Evolutionary conservation across 768 basidiomycete genomes (phyloP).

Genomic region (Mrakia gelida): DNA sequence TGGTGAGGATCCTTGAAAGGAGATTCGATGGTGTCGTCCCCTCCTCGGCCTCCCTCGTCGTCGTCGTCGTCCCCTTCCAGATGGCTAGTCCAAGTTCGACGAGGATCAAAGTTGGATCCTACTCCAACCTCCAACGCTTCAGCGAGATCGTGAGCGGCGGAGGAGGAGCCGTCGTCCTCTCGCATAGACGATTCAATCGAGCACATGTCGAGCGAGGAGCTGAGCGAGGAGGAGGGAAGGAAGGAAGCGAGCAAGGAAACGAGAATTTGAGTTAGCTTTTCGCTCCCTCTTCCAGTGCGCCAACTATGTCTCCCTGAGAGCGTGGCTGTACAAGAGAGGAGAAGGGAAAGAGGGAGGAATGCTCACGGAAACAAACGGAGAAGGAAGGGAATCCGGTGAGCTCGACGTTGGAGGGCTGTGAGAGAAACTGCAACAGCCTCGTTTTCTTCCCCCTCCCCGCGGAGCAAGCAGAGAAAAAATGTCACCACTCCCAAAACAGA

Average conservation of each 20-base stretch:
- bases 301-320: no score
- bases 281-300: no score
- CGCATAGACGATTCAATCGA: conserved; percentile 2
- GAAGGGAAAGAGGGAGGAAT: no score
- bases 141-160: neutral
- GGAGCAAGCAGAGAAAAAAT: no score
- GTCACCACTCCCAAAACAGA: no score
- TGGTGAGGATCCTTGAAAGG: conserved; percentile 22
- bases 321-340: no score
- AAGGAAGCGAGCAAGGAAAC: neutral
- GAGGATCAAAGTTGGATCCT: neutral
- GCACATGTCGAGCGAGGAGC: neutral
- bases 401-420: no score
- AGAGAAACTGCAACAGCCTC: no score
- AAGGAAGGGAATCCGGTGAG: no score
- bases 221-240: neutral
- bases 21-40: conserved; percentile 14
- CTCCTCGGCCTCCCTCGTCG: conserved; percentile 16
- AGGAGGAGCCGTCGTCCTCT: neutral
- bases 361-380: no score
- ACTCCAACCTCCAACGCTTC: neutral
- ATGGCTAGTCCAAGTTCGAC: neutral
- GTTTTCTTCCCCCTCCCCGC: no score
- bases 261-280: neutral
- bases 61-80: neutral